phyloP scores from a whole-genome alignment of 768 basidiomycete species.

The Asterophora lycoperdoides region DNA sequence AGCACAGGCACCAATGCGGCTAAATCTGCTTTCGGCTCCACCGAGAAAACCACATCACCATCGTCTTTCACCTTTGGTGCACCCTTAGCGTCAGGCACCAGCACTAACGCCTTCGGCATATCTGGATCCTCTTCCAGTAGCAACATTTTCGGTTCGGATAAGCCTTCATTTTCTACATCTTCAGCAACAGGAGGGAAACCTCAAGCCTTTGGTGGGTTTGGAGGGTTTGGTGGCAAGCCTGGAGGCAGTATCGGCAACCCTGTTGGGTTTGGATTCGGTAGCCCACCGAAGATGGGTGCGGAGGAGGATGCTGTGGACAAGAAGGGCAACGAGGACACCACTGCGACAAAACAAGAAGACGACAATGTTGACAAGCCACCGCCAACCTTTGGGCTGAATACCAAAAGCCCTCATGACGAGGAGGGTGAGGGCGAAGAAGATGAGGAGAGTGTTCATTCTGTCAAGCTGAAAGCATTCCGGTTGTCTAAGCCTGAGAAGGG shows the following conservation, averaged over 20 bases:
- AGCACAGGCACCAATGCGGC: too few relatives aligned
- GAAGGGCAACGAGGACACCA: slow-evolving; percentile 6
- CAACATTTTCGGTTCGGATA: slow-evolving; percentile 2
- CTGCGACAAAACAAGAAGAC: slow-evolving; percentile 12
- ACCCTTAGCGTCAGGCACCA: not conserved
- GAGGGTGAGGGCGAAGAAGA: slow-evolving; percentile 82
- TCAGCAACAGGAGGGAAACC: slow-evolving; percentile 13
- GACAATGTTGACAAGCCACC: slow-evolving; percentile 18
- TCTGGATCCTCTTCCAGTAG: not conserved
- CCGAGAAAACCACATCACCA: slow-evolving; percentile 1
- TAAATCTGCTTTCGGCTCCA: not conserved
- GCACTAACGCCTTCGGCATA: slow-evolving; percentile 1
- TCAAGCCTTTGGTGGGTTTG: slow-evolving; percentile 25
- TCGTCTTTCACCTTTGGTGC: slow-evolving; percentile 4
- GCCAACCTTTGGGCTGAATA: slow-evolving; percentile 19
- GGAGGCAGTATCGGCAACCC: slow-evolving; percentile 52
- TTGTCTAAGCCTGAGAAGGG: slow-evolving; percentile 45
- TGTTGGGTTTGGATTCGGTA: slow-evolving; percentile 58
- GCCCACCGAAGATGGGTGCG: slow-evolving; percentile 27
- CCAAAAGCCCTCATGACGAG: slow-evolving; percentile 48
- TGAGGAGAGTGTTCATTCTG: slow-evolving; percentile 60
- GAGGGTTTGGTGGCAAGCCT: slow-evolving; percentile 29
- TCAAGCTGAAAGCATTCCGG: slow-evolving; percentile 60
- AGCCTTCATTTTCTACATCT: slow-evolving; percentile 4
- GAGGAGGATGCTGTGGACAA: slow-evolving; percentile 6